Conservation (phyloP, 2,329 filamentous ascomycete species). For the Gyromitra esculenta region DNA sequence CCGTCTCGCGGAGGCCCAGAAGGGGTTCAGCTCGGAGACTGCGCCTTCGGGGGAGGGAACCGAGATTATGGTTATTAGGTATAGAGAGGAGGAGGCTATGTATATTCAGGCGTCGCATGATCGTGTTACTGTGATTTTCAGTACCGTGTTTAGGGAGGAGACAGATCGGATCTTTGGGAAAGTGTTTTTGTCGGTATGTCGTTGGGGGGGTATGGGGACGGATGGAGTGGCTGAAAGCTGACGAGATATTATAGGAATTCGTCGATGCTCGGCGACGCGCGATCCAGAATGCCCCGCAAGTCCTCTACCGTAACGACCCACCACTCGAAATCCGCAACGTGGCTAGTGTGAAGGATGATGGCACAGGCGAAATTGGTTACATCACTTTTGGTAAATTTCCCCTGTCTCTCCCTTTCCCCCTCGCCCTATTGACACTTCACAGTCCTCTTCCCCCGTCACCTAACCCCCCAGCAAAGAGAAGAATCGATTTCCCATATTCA, state of each 20-base stretch:
- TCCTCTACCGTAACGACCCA: conserved; percentile 93
- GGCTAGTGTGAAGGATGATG: conserved; percentile 76
- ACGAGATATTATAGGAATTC: conserved; percentile 75
- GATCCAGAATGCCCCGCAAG: conserved; percentile 97
- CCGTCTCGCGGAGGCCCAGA: conserved; percentile 83
- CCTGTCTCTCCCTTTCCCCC: background rate
- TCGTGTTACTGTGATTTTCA: conserved; percentile 98
- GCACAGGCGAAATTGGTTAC: conserved; percentile 90
- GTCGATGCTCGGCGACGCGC: conserved; percentile 93
- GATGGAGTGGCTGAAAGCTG: background rate
- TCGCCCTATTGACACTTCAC: conserved; percentile 44
- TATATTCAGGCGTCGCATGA: conserved; percentile 98
- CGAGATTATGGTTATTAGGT: conserved; percentile 94
- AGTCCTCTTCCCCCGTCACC: conserved; percentile 96
- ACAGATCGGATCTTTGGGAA: conserved; percentile 97
- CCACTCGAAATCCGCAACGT: conserved; percentile 90
- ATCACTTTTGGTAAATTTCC: conserved; percentile 86
- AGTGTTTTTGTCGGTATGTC: conserved; percentile 74
- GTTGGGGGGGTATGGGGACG: background rate
- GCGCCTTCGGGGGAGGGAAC: conserved; percentile 95
- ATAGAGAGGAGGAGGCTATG: conserved; percentile 98
- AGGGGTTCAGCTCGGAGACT: conserved; percentile 91
- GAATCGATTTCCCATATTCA: conserved; percentile 99
- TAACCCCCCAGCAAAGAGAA: conserved; percentile 87
- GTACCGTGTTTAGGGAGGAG: conserved; percentile 96